These are phyloP conservation scores for Nitzschia sp. DNA, from an alignment of 108 stramenopile genomes.

Conservation along the genomic window DNA sequence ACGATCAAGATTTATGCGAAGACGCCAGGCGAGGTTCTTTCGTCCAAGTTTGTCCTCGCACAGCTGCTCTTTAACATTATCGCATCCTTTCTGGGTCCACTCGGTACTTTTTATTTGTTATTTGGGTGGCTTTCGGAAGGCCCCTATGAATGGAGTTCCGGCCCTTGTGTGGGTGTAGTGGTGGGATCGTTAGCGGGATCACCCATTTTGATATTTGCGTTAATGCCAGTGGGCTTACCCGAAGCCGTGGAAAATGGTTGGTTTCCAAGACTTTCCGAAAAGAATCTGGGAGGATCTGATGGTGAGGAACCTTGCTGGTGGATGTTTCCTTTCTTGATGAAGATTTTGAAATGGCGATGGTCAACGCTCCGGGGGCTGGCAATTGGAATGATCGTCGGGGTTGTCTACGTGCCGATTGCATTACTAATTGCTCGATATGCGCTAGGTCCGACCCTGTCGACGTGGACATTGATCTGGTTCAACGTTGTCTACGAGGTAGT, in stretches of 20 bases:
- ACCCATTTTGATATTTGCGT: background rate
- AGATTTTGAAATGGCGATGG: constrained; percentile 8
- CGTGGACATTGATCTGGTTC: constrained; percentile 2
- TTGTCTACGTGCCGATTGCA: background rate
- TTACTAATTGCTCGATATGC: background rate
- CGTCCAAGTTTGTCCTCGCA: background rate
- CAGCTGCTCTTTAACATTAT: constrained; percentile 1
- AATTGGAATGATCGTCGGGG: background rate
- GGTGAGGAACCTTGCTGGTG: background rate
- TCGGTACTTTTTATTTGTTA: background rate
- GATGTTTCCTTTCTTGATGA: background rate
- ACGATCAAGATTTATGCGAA: background rate
- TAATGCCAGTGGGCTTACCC: constrained; percentile 3
- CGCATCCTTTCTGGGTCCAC: constrained; percentile 3
- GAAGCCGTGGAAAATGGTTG: constrained; percentile 10
- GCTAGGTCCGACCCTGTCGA: background rate
- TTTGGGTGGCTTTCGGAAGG: constrained; percentile 2
- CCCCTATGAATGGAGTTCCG: background rate
- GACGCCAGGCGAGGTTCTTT: background rate
- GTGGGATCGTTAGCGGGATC: background rate
- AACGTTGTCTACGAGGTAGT: constrained; percentile 1
- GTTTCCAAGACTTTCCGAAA: constrained; percentile 4
- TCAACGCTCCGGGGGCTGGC: background rate
- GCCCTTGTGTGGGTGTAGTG: background rate
- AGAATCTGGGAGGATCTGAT: background rate